A percentile compares a stretch with the other conserved stretches of the same genome.
Evolutionary conservation across 129 eudicot genomes (phyloP).

Genomic region (Arctium minus): DNA sequence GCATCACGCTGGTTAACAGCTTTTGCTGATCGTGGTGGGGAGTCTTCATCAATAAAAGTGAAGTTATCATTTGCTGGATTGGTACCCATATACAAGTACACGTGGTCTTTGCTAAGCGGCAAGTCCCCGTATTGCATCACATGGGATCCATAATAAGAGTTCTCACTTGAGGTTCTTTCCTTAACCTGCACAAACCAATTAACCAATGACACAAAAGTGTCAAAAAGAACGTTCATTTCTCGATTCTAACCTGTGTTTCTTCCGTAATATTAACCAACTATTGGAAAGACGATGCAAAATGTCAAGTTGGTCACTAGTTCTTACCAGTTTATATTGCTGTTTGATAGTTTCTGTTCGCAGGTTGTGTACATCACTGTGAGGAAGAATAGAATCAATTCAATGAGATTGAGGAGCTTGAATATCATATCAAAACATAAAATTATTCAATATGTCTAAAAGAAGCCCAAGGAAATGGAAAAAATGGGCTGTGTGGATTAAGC

Average conservation of each 20-base stretch:
- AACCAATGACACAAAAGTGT: not conserved
- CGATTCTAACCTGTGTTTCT: not conserved
- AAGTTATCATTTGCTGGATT: conserved; percentile 80
- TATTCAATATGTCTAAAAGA: not conserved
- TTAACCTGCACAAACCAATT: conserved; percentile 58
- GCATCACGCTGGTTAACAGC: conserved; percentile 91
- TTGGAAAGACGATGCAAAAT: not conserved
- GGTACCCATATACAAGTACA: conserved; percentile 71
- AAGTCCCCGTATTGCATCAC: conserved; percentile 96
- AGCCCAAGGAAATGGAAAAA: not conserved
- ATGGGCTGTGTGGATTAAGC: not conserved
- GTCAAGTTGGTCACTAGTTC: conserved; percentile 2
- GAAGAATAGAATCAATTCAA: not conserved
- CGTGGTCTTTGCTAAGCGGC: conserved; percentile 55
- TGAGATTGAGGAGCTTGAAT: not conserved
- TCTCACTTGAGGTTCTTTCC: conserved; percentile 68
- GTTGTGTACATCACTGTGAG: conserved; percentile 81
- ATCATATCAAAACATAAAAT: too few relatives aligned
- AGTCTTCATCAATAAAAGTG: conserved; percentile 49
- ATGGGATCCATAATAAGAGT: conserved; percentile 79
- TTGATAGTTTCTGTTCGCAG: conserved; percentile 66
- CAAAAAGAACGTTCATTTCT: not conserved
- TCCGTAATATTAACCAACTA: not conserved
- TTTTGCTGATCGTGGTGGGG: conserved; percentile 44
- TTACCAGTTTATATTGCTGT: conserved; percentile 82